Percentiles rank a stretch among this genome's conserved stretches.
Conservation (phyloP, 2,329 filamentous ascomycete genomes). For the Aspergillus versicolor region DNA sequence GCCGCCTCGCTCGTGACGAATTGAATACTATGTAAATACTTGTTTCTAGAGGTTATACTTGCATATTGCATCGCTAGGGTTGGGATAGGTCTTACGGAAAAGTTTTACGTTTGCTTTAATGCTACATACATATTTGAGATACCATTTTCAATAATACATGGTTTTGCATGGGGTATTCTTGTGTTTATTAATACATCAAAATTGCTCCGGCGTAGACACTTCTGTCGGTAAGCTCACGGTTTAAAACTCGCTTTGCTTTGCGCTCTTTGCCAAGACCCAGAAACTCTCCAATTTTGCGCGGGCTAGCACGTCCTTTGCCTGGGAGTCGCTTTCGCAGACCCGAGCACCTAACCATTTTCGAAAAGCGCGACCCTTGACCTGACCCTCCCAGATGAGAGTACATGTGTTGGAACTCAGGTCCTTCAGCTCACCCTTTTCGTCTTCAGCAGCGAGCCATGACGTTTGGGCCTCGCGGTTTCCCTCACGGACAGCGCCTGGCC, state of each 20-base stretch:
- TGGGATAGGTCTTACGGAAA: slow-evolving; percentile 11
- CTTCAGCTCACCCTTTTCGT: slow-evolving; percentile 72
- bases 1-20: slow-evolving; percentile 26
- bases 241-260: slow-evolving; percentile 39
- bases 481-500: slow-evolving; percentile 58
- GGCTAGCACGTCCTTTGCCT: slow-evolving; percentile 76
- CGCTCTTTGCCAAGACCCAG: slow-evolving; percentile 82
- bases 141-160: slow-evolving; percentile 3
- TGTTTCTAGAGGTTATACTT: slow-evolving; percentile 13
- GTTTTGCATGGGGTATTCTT: not conserved
- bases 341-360: slow-evolving; percentile 79
- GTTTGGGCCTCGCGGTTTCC: slow-evolving; percentile 63
- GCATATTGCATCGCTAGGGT: not conserved
- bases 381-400: slow-evolving; percentile 84
- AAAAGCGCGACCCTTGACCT: slow-evolving; percentile 76
- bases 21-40: slow-evolving; percentile 9
- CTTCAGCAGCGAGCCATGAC: slow-evolving; percentile 74
- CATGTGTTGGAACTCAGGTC: slow-evolving; percentile 82
- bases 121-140: not conserved
- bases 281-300: slow-evolving; percentile 92
- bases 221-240: not conserved
- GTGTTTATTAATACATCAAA: not conserved
- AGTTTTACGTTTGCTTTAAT: slow-evolving; percentile 7
- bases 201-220: not conserved
- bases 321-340: slow-evolving; percentile 88